Evolutionary conservation across 306 rosid species (phyloP), one percentile per base, ranked within the genome.

Genomic region (Geum urbanum): DNA sequence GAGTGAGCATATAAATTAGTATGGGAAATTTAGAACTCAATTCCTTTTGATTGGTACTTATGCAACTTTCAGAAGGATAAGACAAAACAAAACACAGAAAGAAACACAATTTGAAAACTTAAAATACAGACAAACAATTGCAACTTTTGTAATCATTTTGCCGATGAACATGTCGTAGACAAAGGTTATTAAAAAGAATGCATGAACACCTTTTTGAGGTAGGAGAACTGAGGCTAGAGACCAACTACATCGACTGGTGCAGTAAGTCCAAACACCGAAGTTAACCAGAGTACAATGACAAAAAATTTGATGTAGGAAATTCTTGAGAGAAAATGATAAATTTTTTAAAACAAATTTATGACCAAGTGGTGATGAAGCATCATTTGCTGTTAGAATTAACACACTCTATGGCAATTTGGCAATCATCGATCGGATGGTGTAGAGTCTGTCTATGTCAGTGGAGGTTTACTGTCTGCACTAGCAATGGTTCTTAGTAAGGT

Each of bases 401-500:
- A 10, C 58, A 45, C 13, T 44, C 57, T 44, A 45, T 19, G 63
- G 32, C 44, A 47, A 43, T 7, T 43, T 47, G 51, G 51, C 63
- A 57, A 9, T 9, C 53, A 27, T 37, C 20, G 20, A 27, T 37
- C 20, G 20, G 72, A 50, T 71, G 67, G 47, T 52, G 59, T 16
- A 16, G 19, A 41, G 20, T 49, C 4, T 62, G 18, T 39, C 22
- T 63, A 9, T 12, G 63, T 19, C 51, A 74, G 72, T 74, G 76
- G 55, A 39, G 37, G 63, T 37, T 75, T 32, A 62, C 37, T 20
- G 41, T 5, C 57, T 70, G 64, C 74, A 68, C 70, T n/a, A 66
- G 70, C 73, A 49, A 8, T 65, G 81, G 77, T 67, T 60, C 64
- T 69, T 63, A 24, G 65, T 8, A 18, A 77, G 22, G 39, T n/a